Percentiles rank a stretch among this genome's conserved stretches.
Evolutionary conservation across 2,329 filamentous ascomycete genomes (phyloP).

Genomic region (Zopfia rhizophila): DNA sequence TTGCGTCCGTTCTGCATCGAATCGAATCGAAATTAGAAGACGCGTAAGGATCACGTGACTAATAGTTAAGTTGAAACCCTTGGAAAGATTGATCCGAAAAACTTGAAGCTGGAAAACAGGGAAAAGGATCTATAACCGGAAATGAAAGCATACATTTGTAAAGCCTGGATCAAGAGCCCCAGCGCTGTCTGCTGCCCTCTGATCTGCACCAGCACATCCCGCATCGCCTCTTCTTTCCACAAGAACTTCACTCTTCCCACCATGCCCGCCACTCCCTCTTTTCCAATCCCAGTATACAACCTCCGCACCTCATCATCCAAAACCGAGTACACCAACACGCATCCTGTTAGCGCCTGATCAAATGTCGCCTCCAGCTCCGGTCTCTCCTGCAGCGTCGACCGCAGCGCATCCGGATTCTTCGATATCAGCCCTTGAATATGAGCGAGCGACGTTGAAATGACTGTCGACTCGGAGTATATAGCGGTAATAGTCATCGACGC

Average conservation of each 20-base stretch:
- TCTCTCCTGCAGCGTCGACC: constrained; percentile 15
- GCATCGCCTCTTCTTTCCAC: constrained; percentile 17
- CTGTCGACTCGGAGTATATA: constrained; percentile 28
- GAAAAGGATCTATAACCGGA: not conserved
- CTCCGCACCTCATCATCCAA: constrained; percentile 30
- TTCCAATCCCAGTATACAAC: constrained; percentile 16
- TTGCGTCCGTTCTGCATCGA: no score
- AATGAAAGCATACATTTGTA: not conserved
- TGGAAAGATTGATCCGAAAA: not conserved
- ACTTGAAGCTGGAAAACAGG: not conserved
- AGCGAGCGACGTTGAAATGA: constrained; percentile 29
- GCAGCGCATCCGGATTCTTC: constrained; percentile 13
- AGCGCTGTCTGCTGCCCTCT: constrained; percentile 12
- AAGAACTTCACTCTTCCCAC: constrained; percentile 10
- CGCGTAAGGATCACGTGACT: not conserved
- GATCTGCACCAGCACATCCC: constrained; percentile 14
- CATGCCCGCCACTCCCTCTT: constrained; percentile 2
- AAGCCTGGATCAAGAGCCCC: constrained; percentile 21
- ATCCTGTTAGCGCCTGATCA: constrained; percentile 32
- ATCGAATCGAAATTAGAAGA: no score
- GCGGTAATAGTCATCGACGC: constrained; percentile 25
- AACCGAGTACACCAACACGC: constrained; percentile 27
- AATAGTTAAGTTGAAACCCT: not conserved
- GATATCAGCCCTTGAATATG: constrained; percentile 27
- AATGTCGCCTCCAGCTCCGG: constrained; percentile 27